Evolutionary conservation across 495 filamentous ascomycete species (phyloP), one percentile per base, ranked within the genome.

Genomic region (Hapsidospora chrysogenum): DNA sequence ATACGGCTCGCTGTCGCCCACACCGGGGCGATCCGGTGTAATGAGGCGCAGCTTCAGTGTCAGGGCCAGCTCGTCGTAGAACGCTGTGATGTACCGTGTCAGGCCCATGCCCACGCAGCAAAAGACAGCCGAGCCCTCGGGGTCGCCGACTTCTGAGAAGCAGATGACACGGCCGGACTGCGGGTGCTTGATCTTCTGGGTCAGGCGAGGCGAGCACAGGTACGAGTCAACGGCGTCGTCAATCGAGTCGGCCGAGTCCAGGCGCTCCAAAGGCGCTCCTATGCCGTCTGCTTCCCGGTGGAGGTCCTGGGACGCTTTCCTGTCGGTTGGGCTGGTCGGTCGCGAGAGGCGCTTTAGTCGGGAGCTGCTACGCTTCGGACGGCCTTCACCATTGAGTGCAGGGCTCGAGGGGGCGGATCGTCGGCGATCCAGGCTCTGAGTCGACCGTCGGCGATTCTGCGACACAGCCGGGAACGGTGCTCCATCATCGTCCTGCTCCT

Each of bases 81-180:
- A 99, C 4, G 85, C 85, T 42, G 81, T 94, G 35, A 99, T 76
- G 51, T 92, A 96, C 51, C 89, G 74, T 4, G 89, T 99, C 37
- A 99, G 52, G 1, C 89, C 89, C 89, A 99, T 99, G 19, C 89
- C 89, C 8, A 99, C 83, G 51, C 92, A 99, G 53, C 85, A 87
- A 29, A 99, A 83, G 16, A 99, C 83, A 6, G 85, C 87, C 48
- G 78, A 85, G 8, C 89, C 89, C 33, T 82, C 72, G 0, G 85
- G 80, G 47, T 96, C 84, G 15, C 89, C 89, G 14, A 99, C 89
- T 56, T 99, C 92, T 0, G 87, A 94, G 54, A 94, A 99, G 14
- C 81, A 87, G 43, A 99, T 93, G 16, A 77, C 66, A 23, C 89
- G 78, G 7, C 85, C 83, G 2, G 80, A 86, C 25, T 78, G 74